phyloP scores from a whole-genome alignment of 148 eudicot genomes.

The Rhododendron ovatum region DNA sequence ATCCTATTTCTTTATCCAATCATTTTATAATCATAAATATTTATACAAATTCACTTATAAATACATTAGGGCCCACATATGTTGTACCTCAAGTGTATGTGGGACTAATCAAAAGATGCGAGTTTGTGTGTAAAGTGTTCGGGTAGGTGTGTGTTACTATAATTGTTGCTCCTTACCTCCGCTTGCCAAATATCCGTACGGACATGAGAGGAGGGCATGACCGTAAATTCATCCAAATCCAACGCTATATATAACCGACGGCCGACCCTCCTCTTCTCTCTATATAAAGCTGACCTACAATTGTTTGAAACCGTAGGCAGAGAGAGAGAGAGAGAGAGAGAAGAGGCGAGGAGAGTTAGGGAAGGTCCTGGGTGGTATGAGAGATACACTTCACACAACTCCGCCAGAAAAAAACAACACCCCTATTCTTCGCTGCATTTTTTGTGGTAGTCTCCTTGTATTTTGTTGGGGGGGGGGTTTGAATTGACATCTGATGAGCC shows the following conservation, averaged over 20 bases:
- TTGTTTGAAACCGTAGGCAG: conserved; percentile 26
- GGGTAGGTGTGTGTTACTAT: too few species aligned
- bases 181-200: background rate
- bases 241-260: background rate
- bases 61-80: too few species aligned
- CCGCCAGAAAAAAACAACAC: background rate
- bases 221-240: conserved; percentile 13
- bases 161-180: background rate
- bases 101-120: too few species aligned
- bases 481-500: conserved; percentile 29
- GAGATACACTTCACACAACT: background rate
- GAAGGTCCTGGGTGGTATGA: background rate
- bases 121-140: too few species aligned
- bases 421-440: background rate
- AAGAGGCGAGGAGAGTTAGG: conserved; percentile 12
- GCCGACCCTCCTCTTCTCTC: conserved; percentile 8
- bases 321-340: conserved; percentile 17
- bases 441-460: background rate
- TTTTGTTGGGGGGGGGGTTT: background rate
- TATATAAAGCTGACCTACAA: background rate
- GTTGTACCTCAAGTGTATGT: too few species aligned
- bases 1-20: too few species aligned
- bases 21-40: too few species aligned
- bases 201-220: background rate
- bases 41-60: too few species aligned